A percentile compares a stretch with the other conserved stretches of the same genome.
Conservation (phyloP, 257 asterid species). For the Sherardia arvensis region DNA sequence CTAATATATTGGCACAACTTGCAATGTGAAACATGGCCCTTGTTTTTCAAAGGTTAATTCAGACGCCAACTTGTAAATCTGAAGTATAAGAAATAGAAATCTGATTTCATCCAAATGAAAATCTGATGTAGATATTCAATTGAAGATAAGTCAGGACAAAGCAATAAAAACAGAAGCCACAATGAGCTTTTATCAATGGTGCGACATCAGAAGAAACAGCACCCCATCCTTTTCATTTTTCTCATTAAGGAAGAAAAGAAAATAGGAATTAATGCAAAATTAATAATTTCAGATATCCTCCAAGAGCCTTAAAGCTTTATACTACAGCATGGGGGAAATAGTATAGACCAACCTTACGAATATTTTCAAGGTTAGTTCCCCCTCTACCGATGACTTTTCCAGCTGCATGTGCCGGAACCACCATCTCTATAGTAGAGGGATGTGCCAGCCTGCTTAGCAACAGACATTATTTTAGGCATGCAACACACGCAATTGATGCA, state of each 20-base stretch:
- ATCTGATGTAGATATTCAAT: too few relatives aligned
- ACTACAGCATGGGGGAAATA: background rate
- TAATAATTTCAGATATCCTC: too few relatives aligned
- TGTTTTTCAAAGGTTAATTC: background rate
- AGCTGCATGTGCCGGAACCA: slow-evolving; percentile 75
- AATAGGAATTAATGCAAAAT: background rate
- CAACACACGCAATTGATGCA: background rate
- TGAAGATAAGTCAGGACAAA: too few relatives aligned
- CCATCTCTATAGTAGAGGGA: slow-evolving; percentile 70
- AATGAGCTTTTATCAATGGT: background rate
- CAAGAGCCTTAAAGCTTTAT: too few relatives aligned
- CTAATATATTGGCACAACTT: background rate
- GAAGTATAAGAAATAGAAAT: background rate
- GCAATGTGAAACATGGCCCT: background rate
- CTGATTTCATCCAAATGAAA: too few relatives aligned
- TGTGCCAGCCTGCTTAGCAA: slow-evolving; percentile 56
- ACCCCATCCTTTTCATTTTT: background rate
- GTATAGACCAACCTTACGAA: slow-evolving; percentile 63
- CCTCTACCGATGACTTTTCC: slow-evolving; percentile 87
- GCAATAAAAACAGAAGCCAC: background rate
- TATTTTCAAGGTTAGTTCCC: slow-evolving; percentile 83
- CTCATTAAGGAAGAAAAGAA: background rate
- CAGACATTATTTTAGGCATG: slow-evolving; percentile 4
- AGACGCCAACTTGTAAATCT: too few relatives aligned
- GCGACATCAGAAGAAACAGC: background rate